These are phyloP conservation scores for Endocalyx cinctus DNA, from an alignment of 2,329 filamentous ascomycete species.

Conservation along the genomic window DNA sequence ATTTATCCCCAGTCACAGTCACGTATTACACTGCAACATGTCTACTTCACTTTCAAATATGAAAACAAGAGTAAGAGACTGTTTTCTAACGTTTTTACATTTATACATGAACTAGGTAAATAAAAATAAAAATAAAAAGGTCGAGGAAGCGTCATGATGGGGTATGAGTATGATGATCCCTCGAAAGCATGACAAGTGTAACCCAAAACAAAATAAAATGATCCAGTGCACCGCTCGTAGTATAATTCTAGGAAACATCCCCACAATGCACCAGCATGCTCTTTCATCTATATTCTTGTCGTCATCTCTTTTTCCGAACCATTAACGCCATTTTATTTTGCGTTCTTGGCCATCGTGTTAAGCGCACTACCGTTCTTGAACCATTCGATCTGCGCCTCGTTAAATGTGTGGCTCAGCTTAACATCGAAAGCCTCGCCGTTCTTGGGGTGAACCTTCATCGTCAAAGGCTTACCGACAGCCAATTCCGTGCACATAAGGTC, in stretches of 20 bases:
- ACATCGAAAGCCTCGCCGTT: constrained; percentile 77
- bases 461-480: constrained; percentile 87
- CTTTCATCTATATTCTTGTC: constrained; percentile 17
- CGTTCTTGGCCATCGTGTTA: constrained; percentile 92
- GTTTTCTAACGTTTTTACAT: constrained; percentile 28
- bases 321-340: constrained; percentile 24
- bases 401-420: constrained; percentile 92
- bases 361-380: constrained; percentile 97
- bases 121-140: constrained; percentile 31
- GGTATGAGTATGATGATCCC: constrained; percentile 22
- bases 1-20: too few relatives aligned
- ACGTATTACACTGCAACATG: too few relatives aligned
- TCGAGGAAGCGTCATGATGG: constrained; percentile 20
- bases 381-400: constrained; percentile 96
- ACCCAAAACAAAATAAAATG: constrained; percentile 22
- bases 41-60: too few relatives aligned
- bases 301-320: constrained; percentile 5
- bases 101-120: too few relatives aligned
- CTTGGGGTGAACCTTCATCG: constrained; percentile 87
- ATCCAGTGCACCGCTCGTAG: constrained; percentile 25
- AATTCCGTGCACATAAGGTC: constrained; percentile 87
- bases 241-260: constrained; percentile 27
- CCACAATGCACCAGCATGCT: constrained; percentile 24
- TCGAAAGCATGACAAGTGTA: constrained; percentile 24
- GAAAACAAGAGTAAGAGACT: background rate